Percentiles rank a stretch among this genome's conserved stretches.
These are phyloP conservation scores for Macadamia integrifolia DNA, from an alignment of 164 flowering plant species.

Conservation along the genomic window DNA sequence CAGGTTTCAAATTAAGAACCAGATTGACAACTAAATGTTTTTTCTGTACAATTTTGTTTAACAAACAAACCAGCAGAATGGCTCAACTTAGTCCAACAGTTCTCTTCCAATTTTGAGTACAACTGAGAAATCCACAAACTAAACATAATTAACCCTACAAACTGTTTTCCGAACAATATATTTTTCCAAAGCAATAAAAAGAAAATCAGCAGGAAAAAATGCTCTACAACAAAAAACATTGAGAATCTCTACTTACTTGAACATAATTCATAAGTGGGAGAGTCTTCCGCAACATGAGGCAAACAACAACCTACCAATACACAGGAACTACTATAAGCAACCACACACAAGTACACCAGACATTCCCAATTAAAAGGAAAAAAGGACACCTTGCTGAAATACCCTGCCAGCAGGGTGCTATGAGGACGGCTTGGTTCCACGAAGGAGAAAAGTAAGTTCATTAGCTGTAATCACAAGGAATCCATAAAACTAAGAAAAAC, in stretches of 20 bases:
- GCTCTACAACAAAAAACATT: background rate
- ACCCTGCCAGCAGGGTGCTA: slow-evolving; percentile 83
- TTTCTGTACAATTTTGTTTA: no score
- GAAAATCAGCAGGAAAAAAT: background rate
- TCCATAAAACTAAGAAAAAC: slow-evolving; percentile 7
- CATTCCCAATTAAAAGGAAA: background rate
- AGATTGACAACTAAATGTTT: no score
- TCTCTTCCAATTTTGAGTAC: no score
- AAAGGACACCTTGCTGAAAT: slow-evolving; percentile 77
- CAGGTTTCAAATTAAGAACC: no score
- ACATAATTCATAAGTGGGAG: slow-evolving; percentile 87
- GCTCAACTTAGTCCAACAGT: no score
- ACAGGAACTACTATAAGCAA: background rate
- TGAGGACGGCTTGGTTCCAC: slow-evolving; percentile 85
- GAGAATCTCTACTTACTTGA: slow-evolving; percentile 50
- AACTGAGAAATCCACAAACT: no score
- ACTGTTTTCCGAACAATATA: no score
- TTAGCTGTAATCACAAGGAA: slow-evolving; percentile 49
- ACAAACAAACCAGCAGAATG: no score
- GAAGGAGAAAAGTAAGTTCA: slow-evolving; percentile 91
- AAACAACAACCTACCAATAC: slow-evolving; percentile 69
- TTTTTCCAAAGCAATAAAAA: background rate
- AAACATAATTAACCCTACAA: no score
- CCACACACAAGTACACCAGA: background rate
- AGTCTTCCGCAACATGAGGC: slow-evolving; percentile 93